Base-by-base conservation (phyloP, 352 stramenopile genomes). In the Thalassiosira allenii region DNA sequence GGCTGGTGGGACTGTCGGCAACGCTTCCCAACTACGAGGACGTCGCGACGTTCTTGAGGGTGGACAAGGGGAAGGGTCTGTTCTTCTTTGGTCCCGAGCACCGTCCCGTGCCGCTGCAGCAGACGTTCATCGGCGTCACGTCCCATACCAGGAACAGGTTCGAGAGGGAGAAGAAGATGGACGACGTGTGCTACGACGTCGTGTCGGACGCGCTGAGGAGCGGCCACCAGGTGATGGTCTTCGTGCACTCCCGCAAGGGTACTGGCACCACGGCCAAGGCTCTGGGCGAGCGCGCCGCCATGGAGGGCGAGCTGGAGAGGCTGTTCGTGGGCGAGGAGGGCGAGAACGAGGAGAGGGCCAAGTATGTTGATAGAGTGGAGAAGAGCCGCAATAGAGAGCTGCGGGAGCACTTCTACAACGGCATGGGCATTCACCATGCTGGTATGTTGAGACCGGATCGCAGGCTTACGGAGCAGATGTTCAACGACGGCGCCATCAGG, bases 1-100 rank as follows among this genome's bases (percentile, higher is more conserved):
- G 98, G 23, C 97, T 99, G 67, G 97, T 99, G 1, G 98, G 97
- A 9, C 82, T 99, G 2, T 99, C 96, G 3, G 98, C 98, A 2
- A 99, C 98, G 4, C 91, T 99, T 20, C 98, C 98, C 0, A 99
- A 99, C 80, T 99, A 99, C 90, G 90, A 96, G 57, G 97, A 99
- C 76, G 98, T 99, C 0, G 98, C 96, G 29, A 92, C 94, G 1
- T 99, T 99, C 79, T 75, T 99, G 30, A 92, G 96, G 33, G 97
- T 99, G n/a, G 89, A 95, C 64, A 75, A 87, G n/a, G 66, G 85
- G 20, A 93, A 95, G 14, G 97, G 97, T 0, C 79, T 99, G 8
- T 99, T 99, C 83, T 98, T 96, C 88, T 99, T 99, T 74, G 98
- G 98, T 53, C 92, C 97, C 9, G 98, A 98, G 29, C 98, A 99